phyloP scores from a whole-genome alignment of 2,329 filamentous ascomycete species.

The Ascochyta viciae-villosae region DNA sequence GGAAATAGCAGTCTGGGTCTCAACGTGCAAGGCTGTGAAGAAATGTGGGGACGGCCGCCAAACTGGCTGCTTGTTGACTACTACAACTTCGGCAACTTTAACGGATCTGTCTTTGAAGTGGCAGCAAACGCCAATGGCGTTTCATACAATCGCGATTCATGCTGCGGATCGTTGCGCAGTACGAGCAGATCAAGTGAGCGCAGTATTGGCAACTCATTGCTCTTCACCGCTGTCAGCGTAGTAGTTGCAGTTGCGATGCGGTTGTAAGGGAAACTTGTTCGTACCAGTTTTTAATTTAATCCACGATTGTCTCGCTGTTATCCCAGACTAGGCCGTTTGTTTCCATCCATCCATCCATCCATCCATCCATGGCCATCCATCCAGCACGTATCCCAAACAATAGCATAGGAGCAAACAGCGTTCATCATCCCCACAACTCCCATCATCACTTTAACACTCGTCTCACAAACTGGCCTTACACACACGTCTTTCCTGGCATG shows the following conservation, averaged over 20 bases:
- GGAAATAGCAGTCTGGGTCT: conserved; percentile 39
- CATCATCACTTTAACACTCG: too few species aligned
- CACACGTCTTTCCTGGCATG: too few species aligned
- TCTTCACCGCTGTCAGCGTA: not conserved
- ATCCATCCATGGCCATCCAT: too few species aligned
- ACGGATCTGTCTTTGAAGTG: conserved; percentile 46
- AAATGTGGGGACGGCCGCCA: conserved; percentile 42
- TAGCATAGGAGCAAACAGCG: too few species aligned
- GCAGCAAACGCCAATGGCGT: conserved; percentile 60
- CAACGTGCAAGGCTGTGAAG: conserved; percentile 36
- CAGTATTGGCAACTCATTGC: not conserved
- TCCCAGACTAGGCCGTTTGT: too few species aligned
- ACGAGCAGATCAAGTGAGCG: not conserved
- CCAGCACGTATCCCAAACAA: too few species aligned
- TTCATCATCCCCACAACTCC: too few species aligned
- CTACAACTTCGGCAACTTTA: conserved; percentile 45
- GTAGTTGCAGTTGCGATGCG: not conserved
- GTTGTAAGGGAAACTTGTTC: not conserved
- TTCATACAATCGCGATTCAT: conserved; percentile 27
- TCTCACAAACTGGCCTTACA: too few species aligned
- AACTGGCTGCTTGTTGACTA: conserved; percentile 49
- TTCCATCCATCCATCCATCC: too few species aligned
- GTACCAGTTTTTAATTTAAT: too few species aligned
- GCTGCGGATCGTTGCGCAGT: conserved; percentile 29
- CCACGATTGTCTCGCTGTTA: too few species aligned